Base-by-base conservation (phyloP, 176 grass and related monocot species). In the Alopecurus myosuroides region DNA sequence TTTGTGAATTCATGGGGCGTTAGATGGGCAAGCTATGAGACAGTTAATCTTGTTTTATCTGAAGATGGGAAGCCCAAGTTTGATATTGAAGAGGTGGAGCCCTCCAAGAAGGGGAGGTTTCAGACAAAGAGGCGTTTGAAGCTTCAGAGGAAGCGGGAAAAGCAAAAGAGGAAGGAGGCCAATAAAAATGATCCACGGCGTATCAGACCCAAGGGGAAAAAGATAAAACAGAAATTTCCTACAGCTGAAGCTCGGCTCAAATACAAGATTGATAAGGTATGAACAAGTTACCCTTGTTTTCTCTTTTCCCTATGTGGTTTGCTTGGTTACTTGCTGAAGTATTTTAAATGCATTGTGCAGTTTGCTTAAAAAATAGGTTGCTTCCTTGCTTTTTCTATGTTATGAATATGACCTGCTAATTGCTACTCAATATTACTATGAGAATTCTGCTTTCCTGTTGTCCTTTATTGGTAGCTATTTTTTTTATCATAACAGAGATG, bases 201-300 rank as follows among this genome's bases (percentile, higher is more conserved):
- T 61, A 92, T 98, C 62, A 88, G 86, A 60, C 96, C 91, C 15
- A 98, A 98, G 60, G 96, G 91, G 17, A 92, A 90, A 84, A 98
- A 94, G 64, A 84, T 84, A 58, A 98, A 95, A 78, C 87, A 90
- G 46, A 89, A 91, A 80, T 98, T 95, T 76, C 91, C 93, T 77
- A 95, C 93, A 19, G 81, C 91, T 61, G 93, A 91, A 66, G 89
- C 89, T 74, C 83, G 88, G 36, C 88, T 95, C 44, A 91, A 95
- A 81, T 92, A 95, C 86, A 98, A 98, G 85, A 95, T 98, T 18
- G 89, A 98, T 74, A 98, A 91, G 93, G 96, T 98, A 81, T 36
- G 6, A 76, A 72, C 31, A 40, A 63, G 26, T 25, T 58, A 77
- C 28, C 22, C 63, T 67, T 6, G 23, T 40, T 65, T 72, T 65